phyloP scores from a whole-genome alignment of 208 protist species.

The Angomonas deanei region DNA sequence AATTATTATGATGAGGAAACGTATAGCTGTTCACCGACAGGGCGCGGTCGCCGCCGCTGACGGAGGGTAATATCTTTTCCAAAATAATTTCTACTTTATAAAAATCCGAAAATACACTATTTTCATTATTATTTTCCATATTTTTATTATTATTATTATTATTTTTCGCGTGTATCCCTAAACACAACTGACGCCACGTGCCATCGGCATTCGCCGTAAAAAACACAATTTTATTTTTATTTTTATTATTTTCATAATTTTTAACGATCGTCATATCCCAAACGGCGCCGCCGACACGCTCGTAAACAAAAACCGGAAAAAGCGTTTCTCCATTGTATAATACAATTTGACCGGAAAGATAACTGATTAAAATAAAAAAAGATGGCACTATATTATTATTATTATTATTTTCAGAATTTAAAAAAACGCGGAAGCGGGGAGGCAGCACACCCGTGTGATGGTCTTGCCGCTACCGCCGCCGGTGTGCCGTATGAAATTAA shows the following conservation, averaged over 20 bases:
- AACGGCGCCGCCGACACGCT: slow-evolving; percentile 77
- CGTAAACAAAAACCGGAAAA: slow-evolving; percentile 59
- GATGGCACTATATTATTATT: background rate
- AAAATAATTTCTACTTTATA: slow-evolving; percentile 23
- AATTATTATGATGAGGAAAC: slow-evolving; percentile 10
- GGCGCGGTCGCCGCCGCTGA: slow-evolving; percentile 76
- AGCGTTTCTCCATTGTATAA: slow-evolving; percentile 69
- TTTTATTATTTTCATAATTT: background rate
- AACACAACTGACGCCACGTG: slow-evolving; percentile 40
- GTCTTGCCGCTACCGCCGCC: slow-evolving; percentile 63
- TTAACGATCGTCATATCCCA: slow-evolving; percentile 70
- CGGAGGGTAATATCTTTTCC: slow-evolving; percentile 62
- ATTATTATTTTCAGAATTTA: background rate
- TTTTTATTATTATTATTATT: background rate
- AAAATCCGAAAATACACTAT: background rate
- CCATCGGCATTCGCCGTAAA: slow-evolving; percentile 41
- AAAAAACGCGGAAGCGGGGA: slow-evolving; percentile 13
- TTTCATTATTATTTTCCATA: background rate
- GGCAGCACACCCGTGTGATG: slow-evolving; percentile 60
- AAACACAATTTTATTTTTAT: slow-evolving; percentile 6
- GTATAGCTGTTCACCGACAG: slow-evolving; percentile 46
- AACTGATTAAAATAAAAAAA: slow-evolving; percentile 49
- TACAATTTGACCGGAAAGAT: slow-evolving; percentile 79
- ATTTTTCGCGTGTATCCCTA: slow-evolving; percentile 8
- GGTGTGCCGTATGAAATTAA: slow-evolving; percentile 64